These are phyloP conservation scores for Monosporascus sp. DNA, from an alignment of 2,329 filamentous ascomycete genomes.

Conservation along the genomic window DNA sequence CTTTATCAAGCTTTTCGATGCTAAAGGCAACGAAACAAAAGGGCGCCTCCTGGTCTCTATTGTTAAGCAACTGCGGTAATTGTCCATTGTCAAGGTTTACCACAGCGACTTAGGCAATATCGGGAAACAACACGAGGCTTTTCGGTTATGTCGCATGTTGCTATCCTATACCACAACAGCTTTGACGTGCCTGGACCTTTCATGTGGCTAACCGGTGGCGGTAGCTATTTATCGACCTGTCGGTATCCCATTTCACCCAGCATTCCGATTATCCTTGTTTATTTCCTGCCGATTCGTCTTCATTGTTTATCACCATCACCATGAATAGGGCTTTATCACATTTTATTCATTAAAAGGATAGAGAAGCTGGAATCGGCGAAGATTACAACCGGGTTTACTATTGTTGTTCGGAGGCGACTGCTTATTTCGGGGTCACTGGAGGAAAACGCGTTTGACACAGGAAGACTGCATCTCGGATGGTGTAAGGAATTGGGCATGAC, in stretches of 20 bases:
- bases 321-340: background rate
- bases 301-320: background rate
- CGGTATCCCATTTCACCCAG: background rate
- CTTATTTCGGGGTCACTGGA: background rate
- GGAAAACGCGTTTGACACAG: background rate
- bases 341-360: conserved; percentile 1
- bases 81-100: background rate
- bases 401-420: background rate
- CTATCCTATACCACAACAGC: background rate
- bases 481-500: background rate
- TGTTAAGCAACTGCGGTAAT: conserved; percentile 32
- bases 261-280: background rate
- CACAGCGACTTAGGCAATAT: background rate
- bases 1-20: conserved; percentile 46
- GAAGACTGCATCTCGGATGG: background rate
- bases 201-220: background rate
- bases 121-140: background rate
- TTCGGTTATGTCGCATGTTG: background rate
- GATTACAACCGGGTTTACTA: background rate
- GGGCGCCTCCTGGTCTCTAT: conserved; percentile 50
- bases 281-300: background rate
- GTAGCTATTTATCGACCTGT: background rate
- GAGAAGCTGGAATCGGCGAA: conserved; percentile 8
- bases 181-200: background rate
- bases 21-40: conserved; percentile 36